These are phyloP conservation scores for Musa troglodytarum DNA, from an alignment of 176 grass and related monocot genomes.

Conservation along the genomic window DNA sequence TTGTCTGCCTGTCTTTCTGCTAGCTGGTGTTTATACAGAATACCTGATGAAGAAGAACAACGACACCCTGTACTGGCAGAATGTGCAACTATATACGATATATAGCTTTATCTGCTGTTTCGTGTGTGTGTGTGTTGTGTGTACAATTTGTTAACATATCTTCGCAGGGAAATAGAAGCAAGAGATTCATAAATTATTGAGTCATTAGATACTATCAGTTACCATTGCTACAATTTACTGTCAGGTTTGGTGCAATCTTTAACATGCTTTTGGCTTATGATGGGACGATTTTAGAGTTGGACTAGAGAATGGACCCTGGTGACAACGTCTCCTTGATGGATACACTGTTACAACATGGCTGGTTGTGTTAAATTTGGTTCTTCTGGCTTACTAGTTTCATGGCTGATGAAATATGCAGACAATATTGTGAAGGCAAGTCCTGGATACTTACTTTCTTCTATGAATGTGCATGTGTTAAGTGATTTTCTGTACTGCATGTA, in stretches of 20 bases:
- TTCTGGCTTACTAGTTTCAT: slow-evolving; percentile 89
- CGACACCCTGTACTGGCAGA: slow-evolving; percentile 94
- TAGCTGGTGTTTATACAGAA: slow-evolving; percentile 88
- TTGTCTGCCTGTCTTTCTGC: slow-evolving; percentile 94
- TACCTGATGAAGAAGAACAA: slow-evolving; percentile 99
- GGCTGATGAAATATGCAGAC: slow-evolving; percentile 98
- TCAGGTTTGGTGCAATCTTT: slow-evolving; percentile 78
- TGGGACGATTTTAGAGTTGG: slow-evolving; percentile 78
- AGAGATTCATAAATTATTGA: neutral
- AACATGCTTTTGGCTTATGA: slow-evolving; percentile 89
- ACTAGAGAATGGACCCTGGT: slow-evolving; percentile 83
- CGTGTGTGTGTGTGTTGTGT: neutral
- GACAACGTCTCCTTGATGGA: slow-evolving; percentile 69
- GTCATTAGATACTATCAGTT: no score
- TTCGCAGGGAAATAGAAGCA: neutral
- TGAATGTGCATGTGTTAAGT: neutral
- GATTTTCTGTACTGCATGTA: no score
- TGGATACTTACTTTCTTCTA: slow-evolving; percentile 14
- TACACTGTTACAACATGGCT: slow-evolving; percentile 88
- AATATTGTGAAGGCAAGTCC: slow-evolving; percentile 84
- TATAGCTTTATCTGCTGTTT: slow-evolving; percentile 23
- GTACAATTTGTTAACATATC: neutral
- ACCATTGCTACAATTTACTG: slow-evolving; percentile 17
- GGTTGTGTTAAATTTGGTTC: slow-evolving; percentile 91
- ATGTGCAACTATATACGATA: slow-evolving; percentile 94